These are phyloP conservation scores for Stagonosporopsis vannaccii DNA, from an alignment of 2,329 filamentous ascomycete genomes.

Conservation along the genomic window DNA sequence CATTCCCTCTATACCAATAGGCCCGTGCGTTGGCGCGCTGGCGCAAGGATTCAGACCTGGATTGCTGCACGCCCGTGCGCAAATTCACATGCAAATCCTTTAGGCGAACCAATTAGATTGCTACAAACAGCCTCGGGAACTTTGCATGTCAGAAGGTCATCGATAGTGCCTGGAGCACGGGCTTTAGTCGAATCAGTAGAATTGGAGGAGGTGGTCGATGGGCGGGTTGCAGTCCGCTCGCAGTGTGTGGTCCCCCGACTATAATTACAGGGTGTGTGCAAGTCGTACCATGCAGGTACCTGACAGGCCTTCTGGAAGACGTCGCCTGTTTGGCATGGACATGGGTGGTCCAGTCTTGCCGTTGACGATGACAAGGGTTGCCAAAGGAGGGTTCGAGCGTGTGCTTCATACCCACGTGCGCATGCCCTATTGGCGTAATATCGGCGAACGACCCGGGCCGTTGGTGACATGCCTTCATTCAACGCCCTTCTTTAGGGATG, in stretches of 20 bases:
- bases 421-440: slow-evolving; percentile 3
- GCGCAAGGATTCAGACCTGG: slow-evolving; percentile 3
- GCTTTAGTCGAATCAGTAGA: slow-evolving; percentile 7
- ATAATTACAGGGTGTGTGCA: slow-evolving; percentile 6
- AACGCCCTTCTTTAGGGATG: not conserved
- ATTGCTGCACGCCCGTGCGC: not conserved
- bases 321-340: not conserved
- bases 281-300: slow-evolving; percentile 13
- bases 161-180: slow-evolving; percentile 9
- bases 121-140: slow-evolving; percentile 9
- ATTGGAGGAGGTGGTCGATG: slow-evolving; percentile 8
- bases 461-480: slow-evolving; percentile 1
- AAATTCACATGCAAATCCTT: slow-evolving; percentile 17
- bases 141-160: slow-evolving; percentile 9
- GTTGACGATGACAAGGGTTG: slow-evolving; percentile 1
- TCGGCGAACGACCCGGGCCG: slow-evolving; percentile 3
- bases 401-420: slow-evolving; percentile 14
- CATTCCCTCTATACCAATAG: not conserved
- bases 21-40: slow-evolving; percentile 5
- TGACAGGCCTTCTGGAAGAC: slow-evolving; percentile 1
- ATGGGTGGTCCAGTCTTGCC: slow-evolving; percentile 9
- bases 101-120: slow-evolving; percentile 1
- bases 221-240: slow-evolving; percentile 4
- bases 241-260: slow-evolving; percentile 2
- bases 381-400: not conserved